phyloP scores from a whole-genome alignment of 192 early-diverging fungal genomes.

The Paraglomus occultum region DNA sequence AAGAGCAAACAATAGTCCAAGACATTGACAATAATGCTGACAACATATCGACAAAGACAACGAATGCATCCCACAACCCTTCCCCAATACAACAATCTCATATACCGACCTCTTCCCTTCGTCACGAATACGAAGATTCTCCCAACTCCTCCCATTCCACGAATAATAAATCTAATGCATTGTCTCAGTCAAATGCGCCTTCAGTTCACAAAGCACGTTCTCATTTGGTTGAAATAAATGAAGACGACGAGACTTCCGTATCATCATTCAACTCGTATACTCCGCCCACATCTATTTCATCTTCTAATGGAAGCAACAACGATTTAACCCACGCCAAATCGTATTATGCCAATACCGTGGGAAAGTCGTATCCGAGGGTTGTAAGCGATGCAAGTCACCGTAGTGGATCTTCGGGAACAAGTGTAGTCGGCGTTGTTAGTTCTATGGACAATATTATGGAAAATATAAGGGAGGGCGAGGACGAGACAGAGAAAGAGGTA shows the following conservation, averaged over 20 bases:
- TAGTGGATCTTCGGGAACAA: no score
- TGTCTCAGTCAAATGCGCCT: neutral
- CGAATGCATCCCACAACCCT: no score
- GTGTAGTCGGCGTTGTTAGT: no score
- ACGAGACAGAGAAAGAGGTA: no score
- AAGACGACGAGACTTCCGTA: neutral
- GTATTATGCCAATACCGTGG: no score
- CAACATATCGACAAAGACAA: neutral
- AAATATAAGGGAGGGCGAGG: no score
- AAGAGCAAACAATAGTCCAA: no score
- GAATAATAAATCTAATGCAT: neutral
- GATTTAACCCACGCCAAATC: no score
- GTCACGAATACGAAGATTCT: neutral
- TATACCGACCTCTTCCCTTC: neutral
- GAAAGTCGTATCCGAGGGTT: no score
- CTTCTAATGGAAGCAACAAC: neutral
- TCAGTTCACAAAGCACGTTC: neutral
- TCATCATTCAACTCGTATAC: neutral
- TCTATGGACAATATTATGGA: no score
- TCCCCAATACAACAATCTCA: neutral
- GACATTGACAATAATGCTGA: neutral
- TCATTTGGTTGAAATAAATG: neutral
- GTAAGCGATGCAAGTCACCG: no score
- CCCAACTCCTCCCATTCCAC: neutral
- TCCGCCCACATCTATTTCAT: constrained; percentile 8